Base-by-base conservation (phyloP, 1,139 yeast genomes). In the Yamadazyma atlantica region DNA sequence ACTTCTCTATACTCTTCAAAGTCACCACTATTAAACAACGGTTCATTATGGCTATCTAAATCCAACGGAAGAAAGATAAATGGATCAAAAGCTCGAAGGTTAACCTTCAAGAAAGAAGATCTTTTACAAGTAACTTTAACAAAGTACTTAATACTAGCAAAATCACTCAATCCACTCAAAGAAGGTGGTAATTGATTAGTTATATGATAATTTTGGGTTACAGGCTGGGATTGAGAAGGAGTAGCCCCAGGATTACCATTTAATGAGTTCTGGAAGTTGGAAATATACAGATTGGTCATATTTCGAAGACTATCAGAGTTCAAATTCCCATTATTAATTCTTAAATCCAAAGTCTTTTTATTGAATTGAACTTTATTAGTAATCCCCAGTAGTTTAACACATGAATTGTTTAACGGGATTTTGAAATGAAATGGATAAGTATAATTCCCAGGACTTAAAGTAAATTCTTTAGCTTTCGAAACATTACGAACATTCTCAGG, bases 101-200 rank as follows among this genome's bases (percentile, higher is more conserved):
- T 80, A 29, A 69, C 45, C 44, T 75, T 76, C 38, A 80, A 56
- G 33, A 80, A 52, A 4, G 82, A 72, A 1, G 82, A 63, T 38
- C 83, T 57, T 41, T 73, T 76, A 34, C 81, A 79, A 0, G 85
- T 80, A 8, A 70, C 85, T 52, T 80, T 80, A 38, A 81, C 64
- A 49, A 70, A 78, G 50, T 80, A 80, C 32, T 66, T 64, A 32
- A 81, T 58, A 3, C 65, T 57, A 10, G 81, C 84, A 46, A 57
- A 55, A 8, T 68, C 69, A 2, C 70, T 74, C 40, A 69, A 44
- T 4, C 74, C 80, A 32, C 44, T 40, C 17, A 80, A 56, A 1
- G 84, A 69, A 0, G 88, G 86, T 2, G 87, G 86, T 27, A 81
- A 57, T 33, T 67, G 72, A 1, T 65, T 51, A 2, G 58, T 55